These are phyloP conservation scores for Candida pseudoviswanathii DNA, from an alignment of 1,139 yeast genomes.

Conservation along the genomic window DNA sequence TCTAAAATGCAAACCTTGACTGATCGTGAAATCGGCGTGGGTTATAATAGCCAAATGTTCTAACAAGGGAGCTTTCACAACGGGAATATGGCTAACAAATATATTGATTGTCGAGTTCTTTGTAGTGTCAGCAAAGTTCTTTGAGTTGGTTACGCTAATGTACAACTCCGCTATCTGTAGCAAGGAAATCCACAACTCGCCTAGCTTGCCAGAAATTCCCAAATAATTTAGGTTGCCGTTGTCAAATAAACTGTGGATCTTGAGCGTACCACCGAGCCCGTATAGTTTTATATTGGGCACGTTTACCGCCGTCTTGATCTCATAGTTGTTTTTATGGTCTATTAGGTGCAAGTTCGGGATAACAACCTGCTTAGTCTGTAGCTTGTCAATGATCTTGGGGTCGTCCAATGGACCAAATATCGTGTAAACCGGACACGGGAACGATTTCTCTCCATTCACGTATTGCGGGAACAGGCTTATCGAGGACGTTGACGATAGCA, in stretches of 20 bases:
- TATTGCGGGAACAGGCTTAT: conserved; percentile 39
- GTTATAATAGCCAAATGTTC: conserved; percentile 69
- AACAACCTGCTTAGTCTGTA: conserved; percentile 52
- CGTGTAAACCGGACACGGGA: conserved; percentile 72
- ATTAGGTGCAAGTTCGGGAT: conserved; percentile 62
- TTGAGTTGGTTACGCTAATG: conserved; percentile 17
- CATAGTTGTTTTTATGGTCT: conserved; percentile 55
- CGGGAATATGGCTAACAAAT: conserved; percentile 70
- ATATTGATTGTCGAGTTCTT: conserved; percentile 52
- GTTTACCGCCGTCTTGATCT: conserved; percentile 40
- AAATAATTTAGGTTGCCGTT: conserved; percentile 48
- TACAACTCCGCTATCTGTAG: conserved; percentile 66
- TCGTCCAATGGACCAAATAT: conserved; percentile 80
- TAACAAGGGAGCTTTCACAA: conserved; percentile 61
- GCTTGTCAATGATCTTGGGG: conserved; percentile 61
- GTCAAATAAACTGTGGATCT: conserved; percentile 69
- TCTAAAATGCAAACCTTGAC: conserved; percentile 72
- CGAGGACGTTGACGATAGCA: conserved; percentile 31
- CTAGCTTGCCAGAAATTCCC: conserved; percentile 57
- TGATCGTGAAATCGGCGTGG: conserved; percentile 71
- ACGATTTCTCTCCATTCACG: conserved; percentile 44
- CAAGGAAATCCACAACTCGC: conserved; percentile 75
- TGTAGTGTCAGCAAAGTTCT: conserved; percentile 3
- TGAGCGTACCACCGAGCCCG: conserved; percentile 74
- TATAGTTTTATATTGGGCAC: conserved; percentile 53